Evolutionary conservation across 495 filamentous ascomycete species (phyloP).

Genomic region (Extremus antarcticus): DNA sequence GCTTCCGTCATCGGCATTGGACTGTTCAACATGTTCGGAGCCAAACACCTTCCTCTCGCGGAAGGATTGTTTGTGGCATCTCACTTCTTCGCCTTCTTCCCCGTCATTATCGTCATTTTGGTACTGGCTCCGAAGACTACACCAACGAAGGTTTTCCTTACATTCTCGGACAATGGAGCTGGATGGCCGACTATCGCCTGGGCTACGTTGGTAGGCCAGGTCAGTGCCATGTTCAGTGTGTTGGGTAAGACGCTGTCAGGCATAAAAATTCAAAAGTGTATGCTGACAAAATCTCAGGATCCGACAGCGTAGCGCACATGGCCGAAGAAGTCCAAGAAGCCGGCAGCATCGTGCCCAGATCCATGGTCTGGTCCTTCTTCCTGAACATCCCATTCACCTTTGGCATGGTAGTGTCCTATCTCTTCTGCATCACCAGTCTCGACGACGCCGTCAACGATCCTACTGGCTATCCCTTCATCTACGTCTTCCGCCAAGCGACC

Average conservation of each 20-base stretch:
- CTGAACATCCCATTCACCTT: conserved; percentile 39
- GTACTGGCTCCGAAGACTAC: conserved; percentile 24
- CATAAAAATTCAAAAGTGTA: not conserved
- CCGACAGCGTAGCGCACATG: conserved; percentile 10
- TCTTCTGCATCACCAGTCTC: conserved; percentile 37
- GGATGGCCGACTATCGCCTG: conserved; percentile 24
- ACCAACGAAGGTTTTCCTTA: conserved; percentile 23
- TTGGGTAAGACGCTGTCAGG: not conserved
- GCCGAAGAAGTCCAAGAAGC: conserved; percentile 40
- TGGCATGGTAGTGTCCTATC: conserved; percentile 32
- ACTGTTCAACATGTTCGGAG: conserved; percentile 17
- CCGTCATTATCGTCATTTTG: conserved; percentile 37
- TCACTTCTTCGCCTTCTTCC: conserved; percentile 32
- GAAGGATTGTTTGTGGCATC: conserved; percentile 1
- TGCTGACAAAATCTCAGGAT: not conserved
- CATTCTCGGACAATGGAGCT: conserved; percentile 18
- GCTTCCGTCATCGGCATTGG: not conserved
- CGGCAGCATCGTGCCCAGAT: conserved; percentile 32
- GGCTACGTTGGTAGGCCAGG: conserved; percentile 14
- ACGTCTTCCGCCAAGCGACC: conserved; percentile 30
- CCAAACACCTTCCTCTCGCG: not conserved
- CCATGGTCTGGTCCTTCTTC: conserved; percentile 35
- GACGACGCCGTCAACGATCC: conserved; percentile 28
- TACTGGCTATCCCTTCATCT: conserved; percentile 38
- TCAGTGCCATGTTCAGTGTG: conserved; percentile 1